Evolutionary conservation across 495 filamentous ascomycete genomes (phyloP), one percentile per base, ranked within the genome.

Genomic region (Annulohypoxylon stygium): DNA sequence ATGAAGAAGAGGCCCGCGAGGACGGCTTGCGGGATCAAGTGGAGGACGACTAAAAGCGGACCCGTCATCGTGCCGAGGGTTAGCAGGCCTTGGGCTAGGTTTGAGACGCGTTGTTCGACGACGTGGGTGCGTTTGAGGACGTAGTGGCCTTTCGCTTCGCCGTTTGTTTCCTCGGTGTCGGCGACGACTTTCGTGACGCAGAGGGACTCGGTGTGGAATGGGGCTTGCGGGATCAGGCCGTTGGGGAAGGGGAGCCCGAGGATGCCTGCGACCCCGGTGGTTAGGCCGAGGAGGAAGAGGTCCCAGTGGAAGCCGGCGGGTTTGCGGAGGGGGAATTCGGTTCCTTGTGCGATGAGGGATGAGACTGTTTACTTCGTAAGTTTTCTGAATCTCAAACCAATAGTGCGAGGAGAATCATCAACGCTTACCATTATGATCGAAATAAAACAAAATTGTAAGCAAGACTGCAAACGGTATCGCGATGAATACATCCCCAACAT

Each of bases 291-390:
- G 30, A 98, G 89, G 86, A 96, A 97, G 57, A 98, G 78, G 74
- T 97, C 95, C 94, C 94, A 98, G 84, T 97, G 95, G 79, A 98
- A 98, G 9, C 95, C 95, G 36, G 94, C 93, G 5, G 95, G 95
- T 74, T 98, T 98, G 11, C 87, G 87, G 20, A 98, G 88, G 1
- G 95, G 95, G 76, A 97, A 98, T 75, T 97, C 92, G 47, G 90
- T 97, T 50, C 93, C 95, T 81, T 98, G 95, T 7, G 94, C 94
- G 53, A 95, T 97, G 61, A 98, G 89, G 25, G 92, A 91, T 9
- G 92, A 94, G 2, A 96, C 92, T 91, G 43, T 23, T 12, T 33
- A 25, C 18, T 62, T 51, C 73, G 26, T 80, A 55, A 37, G 65
- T 16, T 25, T 25, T 7, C 23, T 41, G 9, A 12, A 20, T 41